Conservation (phyloP, 371 early-diverging fungal genomes). For the Gilbertella persicaria region DNA sequence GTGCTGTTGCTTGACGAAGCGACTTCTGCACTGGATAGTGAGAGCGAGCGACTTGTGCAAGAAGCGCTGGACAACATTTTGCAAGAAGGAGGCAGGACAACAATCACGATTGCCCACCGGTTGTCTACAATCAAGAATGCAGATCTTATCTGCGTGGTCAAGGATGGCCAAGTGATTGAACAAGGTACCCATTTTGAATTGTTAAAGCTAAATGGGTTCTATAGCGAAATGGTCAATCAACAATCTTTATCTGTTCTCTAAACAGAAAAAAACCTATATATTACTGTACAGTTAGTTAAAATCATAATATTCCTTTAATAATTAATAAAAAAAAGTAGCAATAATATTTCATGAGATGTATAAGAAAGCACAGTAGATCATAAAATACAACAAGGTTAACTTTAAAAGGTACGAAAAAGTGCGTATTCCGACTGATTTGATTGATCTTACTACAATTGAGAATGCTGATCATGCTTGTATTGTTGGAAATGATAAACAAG, state of each 20-base stretch:
- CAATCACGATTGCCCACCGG: conserved; percentile 73
- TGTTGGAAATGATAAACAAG: no score
- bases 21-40: conserved; percentile 90
- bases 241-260: conserved; percentile 30
- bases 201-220: conserved; percentile 40
- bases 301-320: no score
- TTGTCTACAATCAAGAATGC: conserved; percentile 78
- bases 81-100: conserved; percentile 59
- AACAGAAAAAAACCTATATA: no score
- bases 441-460: no score
- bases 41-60: conserved; percentile 88
- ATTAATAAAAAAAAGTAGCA: no score
- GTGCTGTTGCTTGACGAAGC: conserved; percentile 96
- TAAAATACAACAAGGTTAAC: no score
- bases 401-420: no score
- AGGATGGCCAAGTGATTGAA: conserved; percentile 78
- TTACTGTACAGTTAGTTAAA: no score
- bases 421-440: no score
- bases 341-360: no score
- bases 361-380: no score
- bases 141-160: conserved; percentile 75
- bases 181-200: conserved; percentile 80
- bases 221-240: conserved; percentile 36
- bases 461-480: no score
- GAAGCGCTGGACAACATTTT: conserved; percentile 78